Evolutionary conservation across 768 basidiomycete genomes (phyloP), one percentile per base, ranked within the genome.

Genomic region (Termitomyces sp.): DNA sequence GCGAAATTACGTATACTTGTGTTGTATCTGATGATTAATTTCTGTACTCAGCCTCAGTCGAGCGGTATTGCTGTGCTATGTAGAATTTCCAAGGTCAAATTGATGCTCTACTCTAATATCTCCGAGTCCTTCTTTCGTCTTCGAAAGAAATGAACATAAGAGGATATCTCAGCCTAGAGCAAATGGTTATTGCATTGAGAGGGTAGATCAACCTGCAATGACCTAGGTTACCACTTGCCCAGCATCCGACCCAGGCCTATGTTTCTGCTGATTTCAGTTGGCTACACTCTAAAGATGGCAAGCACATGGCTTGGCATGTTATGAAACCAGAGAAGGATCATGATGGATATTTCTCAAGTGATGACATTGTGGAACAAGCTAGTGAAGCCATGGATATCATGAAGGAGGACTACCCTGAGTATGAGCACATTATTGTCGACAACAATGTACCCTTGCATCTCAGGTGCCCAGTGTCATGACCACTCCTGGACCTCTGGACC

Each of bases 311-410:
- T n/a, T 59, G 66, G 1, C 47, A 51, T 8, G 66, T 71, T 48
- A 73, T 73, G 46, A 63, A 63, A 48, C 67, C 69, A 29, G 69
- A 67, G 12, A 53, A 63, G 17, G 68, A 67, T 53, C 59, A 68
- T 1, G 2, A 25, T 32, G 50, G 50, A 3, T 31, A 51, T 17
- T 51, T 51, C 38, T 51, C 14, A 36, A 43, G 69, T 38, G 57
- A 60, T 17, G 68, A 74, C 56, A 59, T 74, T 8, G 58, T 71
- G 38, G 63, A 36, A 11, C 72, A 74, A 51, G 63, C 69, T 36
- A 53, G 66, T 12, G 36, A 63, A 14, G 70, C 69, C 1, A 71
- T 74, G 48, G 50, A 63, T 2, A 71, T 76, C 34, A 69, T 72
- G 62, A 69, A 2, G 25, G 31, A 56, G 10, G 36, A 55, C 45